Conservation (phyloP, 495 filamentous ascomycete species). For the Aspergillus bridgeri region DNA sequence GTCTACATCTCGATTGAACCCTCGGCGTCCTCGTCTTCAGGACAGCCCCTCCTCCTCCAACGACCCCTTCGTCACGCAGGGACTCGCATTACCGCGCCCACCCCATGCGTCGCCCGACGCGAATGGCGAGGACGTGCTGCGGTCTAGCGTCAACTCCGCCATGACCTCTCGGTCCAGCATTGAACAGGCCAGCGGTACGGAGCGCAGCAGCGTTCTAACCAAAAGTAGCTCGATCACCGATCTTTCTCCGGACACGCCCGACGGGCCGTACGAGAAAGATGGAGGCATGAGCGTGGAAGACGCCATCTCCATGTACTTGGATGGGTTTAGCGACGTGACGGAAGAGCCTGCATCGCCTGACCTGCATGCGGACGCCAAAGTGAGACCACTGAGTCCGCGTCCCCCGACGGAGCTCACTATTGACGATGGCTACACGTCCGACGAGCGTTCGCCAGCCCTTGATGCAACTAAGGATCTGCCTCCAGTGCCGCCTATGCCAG, state of each 20-base stretch:
- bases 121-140: conserved; percentile 51
- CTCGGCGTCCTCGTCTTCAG: conserved; percentile 26
- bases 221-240: conserved; percentile 73
- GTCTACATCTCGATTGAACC: conserved; percentile 44
- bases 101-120: conserved; percentile 28
- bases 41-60: conserved; percentile 25
- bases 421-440: conserved; percentile 24
- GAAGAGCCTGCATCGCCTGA: conserved; percentile 41
- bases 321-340: conserved; percentile 66
- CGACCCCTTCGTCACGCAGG: conserved; percentile 18
- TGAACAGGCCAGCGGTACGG: conserved; percentile 65
- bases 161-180: conserved; percentile 67
- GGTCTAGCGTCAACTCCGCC: conserved; percentile 70
- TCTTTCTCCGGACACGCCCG: conserved; percentile 55
- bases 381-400: conserved; percentile 29
- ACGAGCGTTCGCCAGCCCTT: conserved; percentile 16
- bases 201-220: conserved; percentile 76
- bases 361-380: conserved; percentile 27
- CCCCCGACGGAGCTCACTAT: conserved; percentile 28
- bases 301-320: conserved; percentile 88
- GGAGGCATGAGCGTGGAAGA: conserved; percentile 85
- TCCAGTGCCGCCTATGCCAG: conserved; percentile 27
- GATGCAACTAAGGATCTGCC: conserved; percentile 24
- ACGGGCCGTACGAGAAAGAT: conserved; percentile 55
- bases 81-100: conserved; percentile 31